Conservation (phyloP, 2,329 filamentous ascomycete species). For the Triangularia verruculosa region DNA sequence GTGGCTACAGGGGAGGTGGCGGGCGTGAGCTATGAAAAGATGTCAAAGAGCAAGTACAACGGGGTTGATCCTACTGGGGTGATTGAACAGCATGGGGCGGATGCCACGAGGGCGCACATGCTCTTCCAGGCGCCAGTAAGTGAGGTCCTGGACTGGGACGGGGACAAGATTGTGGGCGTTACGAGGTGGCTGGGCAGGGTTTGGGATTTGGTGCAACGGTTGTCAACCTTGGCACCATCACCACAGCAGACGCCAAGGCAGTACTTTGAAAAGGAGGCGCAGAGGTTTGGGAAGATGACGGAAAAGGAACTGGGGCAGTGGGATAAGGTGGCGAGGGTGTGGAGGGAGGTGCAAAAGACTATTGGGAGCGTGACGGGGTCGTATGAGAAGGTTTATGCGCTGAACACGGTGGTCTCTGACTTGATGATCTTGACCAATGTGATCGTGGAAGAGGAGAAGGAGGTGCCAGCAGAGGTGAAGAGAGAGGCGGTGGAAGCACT, state of each 20-base stretch:
- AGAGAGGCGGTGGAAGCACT: constrained; percentile 53
- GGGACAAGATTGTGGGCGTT: constrained; percentile 74
- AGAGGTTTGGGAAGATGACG: constrained; percentile 32
- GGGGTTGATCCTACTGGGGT: constrained; percentile 77
- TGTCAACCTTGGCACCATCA: constrained; percentile 25
- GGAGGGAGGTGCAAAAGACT: constrained; percentile 65
- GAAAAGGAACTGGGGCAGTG: constrained; percentile 37
- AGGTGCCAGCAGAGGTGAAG: constrained; percentile 43
- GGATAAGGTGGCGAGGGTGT: constrained; percentile 51
- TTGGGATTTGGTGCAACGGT: constrained; percentile 51
- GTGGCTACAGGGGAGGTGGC: constrained; percentile 57
- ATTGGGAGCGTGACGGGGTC: constrained; percentile 66
- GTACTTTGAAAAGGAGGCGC: constrained; percentile 37
- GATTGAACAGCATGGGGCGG: constrained; percentile 73
- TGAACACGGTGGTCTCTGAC: constrained; percentile 82
- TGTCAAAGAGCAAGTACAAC: constrained; percentile 94
- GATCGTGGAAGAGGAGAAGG: constrained; percentile 45
- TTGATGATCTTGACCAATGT: constrained; percentile 78
- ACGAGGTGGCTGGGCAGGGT: constrained; percentile 75
- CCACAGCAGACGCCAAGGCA: constrained; percentile 26
- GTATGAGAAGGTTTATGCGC: constrained; percentile 67
- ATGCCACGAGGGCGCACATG: constrained; percentile 81
- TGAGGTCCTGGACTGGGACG: constrained; percentile 86
- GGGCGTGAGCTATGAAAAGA: constrained; percentile 75
- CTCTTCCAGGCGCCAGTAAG: constrained; percentile 83